Evolutionary conservation across 192 early-diverging fungal genomes (phyloP), one percentile per base, ranked within the genome.

Genomic region (Mortierella antarctica): DNA sequence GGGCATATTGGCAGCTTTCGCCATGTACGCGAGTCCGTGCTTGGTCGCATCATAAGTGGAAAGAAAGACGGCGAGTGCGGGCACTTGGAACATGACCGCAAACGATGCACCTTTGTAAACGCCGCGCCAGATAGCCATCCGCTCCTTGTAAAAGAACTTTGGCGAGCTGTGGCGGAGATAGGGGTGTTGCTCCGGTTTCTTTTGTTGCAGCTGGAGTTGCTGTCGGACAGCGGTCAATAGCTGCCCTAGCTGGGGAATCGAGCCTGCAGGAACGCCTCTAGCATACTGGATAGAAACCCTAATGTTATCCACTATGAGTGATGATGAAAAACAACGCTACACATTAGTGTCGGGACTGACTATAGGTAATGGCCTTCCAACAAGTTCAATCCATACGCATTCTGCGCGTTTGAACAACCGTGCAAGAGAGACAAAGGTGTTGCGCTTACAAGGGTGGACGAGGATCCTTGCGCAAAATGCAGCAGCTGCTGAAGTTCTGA

Each of bases 361-460:
- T 31, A 31, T 31, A 31, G 49, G 17, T 50, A 17, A 17, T 17
- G 12, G 49, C 49, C 49, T 2, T 4, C 4, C 12, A 50, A 4
- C 17, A 50, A 2, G 10, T 57, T 54, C 6, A 54, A 54, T 21
- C 21, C 31, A 13, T 17, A 15, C 15, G 15, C 31, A 7, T 7
- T 54, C 42, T 62, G 17, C 11, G 7, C 23, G 14, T 12, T 49
- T 45, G 10, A 9, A 15, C 40, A 13, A n/a, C 8, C 17, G 47
- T 50, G 44, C 9, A 5, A 18, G 60, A 8, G 12, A 11, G 60
- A 8, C 5, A 11, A 48, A 2, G 46, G 31, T 31, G 31, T 31
- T 31, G 31, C 47, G 17, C 62, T 77, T 77, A 77, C 74, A 70
- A n/a, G 74, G 74, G 63, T 77, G 74, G 56, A 77, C 74, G 65